Percentiles rank a stretch among this genome's conserved stretches.
Conservation (phyloP, 2,329 filamentous ascomycete genomes). For the Stromatinia cepivora region DNA sequence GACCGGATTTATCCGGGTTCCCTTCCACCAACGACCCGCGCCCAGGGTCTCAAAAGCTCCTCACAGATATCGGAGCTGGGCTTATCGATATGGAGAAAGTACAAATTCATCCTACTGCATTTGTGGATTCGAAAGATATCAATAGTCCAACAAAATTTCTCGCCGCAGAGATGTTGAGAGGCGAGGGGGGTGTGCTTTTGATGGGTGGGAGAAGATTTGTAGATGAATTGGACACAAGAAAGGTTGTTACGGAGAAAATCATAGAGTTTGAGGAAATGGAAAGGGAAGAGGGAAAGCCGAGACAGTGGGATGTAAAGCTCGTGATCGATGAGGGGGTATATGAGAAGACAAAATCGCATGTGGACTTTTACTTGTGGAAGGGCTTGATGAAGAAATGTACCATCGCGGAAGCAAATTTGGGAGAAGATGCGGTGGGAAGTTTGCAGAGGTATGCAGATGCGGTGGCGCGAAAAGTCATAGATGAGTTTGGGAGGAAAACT, state of each 20-base stretch:
- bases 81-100: slow-evolving; percentile 52
- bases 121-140: slow-evolving; percentile 55
- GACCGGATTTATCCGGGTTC: slow-evolving; percentile 58
- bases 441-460: slow-evolving; percentile 52
- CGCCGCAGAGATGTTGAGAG: slow-evolving; percentile 62
- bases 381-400: slow-evolving; percentile 58
- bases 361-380: slow-evolving; percentile 65
- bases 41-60: slow-evolving; percentile 52
- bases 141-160: slow-evolving; percentile 57
- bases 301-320: slow-evolving; percentile 60
- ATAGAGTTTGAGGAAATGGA: slow-evolving; percentile 42
- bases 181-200: slow-evolving; percentile 62
- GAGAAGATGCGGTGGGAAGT: slow-evolving; percentile 43
- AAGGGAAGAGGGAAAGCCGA: slow-evolving; percentile 37
- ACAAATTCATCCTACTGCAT: slow-evolving; percentile 65
- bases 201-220: slow-evolving; percentile 54
- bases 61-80: slow-evolving; percentile 45
- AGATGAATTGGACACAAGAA: slow-evolving; percentile 62
- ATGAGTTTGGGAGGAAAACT: slow-evolving; percentile 49
- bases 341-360: slow-evolving; percentile 53
- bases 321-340: slow-evolving; percentile 60
- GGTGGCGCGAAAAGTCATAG: slow-evolving; percentile 45
- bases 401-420: slow-evolving; percentile 49
- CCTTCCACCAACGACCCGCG: slow-evolving; percentile 64
- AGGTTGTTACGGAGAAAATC: slow-evolving; percentile 55